phyloP scores from a whole-genome alignment of 805 yeast genomes.

The Saturnispora sekii region DNA sequence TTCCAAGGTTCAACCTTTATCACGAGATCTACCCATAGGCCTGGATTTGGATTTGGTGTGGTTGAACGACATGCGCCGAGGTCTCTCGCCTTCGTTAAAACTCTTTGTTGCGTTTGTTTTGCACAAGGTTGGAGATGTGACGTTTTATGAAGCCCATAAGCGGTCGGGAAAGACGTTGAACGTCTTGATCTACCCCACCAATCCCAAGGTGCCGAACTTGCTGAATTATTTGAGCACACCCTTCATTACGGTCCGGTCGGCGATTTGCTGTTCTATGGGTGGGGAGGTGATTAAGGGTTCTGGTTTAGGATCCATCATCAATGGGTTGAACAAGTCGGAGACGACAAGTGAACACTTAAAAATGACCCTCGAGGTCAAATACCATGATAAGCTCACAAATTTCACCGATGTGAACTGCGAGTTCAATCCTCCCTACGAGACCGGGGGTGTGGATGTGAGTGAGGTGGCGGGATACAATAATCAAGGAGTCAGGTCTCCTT shows the following conservation, averaged over 20 bases:
- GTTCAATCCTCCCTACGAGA: constrained; percentile 35
- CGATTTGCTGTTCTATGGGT: constrained; percentile 78
- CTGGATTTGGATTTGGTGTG: constrained; percentile 8
- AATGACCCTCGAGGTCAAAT: constrained; percentile 8
- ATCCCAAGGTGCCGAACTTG: constrained; percentile 57
- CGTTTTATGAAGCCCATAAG: constrained; percentile 88
- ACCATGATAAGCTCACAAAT: constrained; percentile 31
- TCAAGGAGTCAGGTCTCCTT: constrained; percentile 42
- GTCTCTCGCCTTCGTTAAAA: constrained; percentile 79
- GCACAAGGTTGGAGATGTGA: constrained; percentile 65
- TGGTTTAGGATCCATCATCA: constrained; percentile 24
- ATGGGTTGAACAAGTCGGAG: constrained; percentile 1
- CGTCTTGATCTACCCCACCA: constrained; percentile 76
- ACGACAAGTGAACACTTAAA: background rate
- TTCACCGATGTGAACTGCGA: constrained; percentile 19
- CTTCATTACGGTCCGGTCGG: constrained; percentile 82
- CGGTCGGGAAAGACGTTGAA: constrained; percentile 73
- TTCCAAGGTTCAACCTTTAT: background rate
- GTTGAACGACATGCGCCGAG: constrained; percentile 28
- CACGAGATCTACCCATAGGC: background rate
- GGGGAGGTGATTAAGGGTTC: constrained; percentile 43
- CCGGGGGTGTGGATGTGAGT: constrained; percentile 22
- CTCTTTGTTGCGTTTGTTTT: constrained; percentile 71
- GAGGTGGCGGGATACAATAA: constrained; percentile 8
- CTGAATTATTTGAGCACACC: constrained; percentile 90